Conservation (phyloP, 2,329 filamentous ascomycete genomes). For the Stemphylium vesicarium region DNA sequence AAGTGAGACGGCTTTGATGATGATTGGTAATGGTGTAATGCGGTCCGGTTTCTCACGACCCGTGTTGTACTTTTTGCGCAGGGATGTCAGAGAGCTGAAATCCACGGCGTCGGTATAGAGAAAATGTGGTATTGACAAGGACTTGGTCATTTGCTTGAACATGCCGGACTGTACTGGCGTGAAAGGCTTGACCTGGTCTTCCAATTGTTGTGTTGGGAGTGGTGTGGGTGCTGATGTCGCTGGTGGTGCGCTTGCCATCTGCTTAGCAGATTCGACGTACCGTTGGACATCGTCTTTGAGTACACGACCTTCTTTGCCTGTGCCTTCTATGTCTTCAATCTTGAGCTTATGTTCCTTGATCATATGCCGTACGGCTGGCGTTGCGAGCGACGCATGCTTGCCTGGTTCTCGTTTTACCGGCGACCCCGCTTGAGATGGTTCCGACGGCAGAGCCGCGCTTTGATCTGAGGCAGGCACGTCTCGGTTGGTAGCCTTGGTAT, state of each 20-base stretch:
- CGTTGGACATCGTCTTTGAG: constrained; percentile 85
- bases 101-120: constrained; percentile 91
- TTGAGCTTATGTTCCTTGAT: constrained; percentile 79
- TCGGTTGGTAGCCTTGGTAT: constrained; percentile 37
- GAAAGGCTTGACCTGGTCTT: constrained; percentile 73
- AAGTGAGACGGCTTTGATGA: constrained; percentile 93
- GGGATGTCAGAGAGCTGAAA: constrained; percentile 73
- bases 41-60: constrained; percentile 46
- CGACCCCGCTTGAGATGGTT: constrained; percentile 24
- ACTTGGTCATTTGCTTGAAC: constrained; percentile 97
- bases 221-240: constrained; percentile 39
- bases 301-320: constrained; percentile 88
- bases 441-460: constrained; percentile 26
- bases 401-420: constrained; percentile 53
- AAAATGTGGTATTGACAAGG: constrained; percentile 90
- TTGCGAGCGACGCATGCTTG: constrained; percentile 78
- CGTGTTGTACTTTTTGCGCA: constrained; percentile 76
- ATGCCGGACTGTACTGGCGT: constrained; percentile 86
- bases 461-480: constrained; percentile 24
- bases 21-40: constrained; percentile 92
- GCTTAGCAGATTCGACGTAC: constrained; percentile 30
- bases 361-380: constrained; percentile 88
- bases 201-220: constrained; percentile 34
- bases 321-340: constrained; percentile 80
- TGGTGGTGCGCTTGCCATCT: constrained; percentile 31